Conservation (phyloP, 495 filamentous ascomycete species). For the Trichoderma erinaceum region DNA sequence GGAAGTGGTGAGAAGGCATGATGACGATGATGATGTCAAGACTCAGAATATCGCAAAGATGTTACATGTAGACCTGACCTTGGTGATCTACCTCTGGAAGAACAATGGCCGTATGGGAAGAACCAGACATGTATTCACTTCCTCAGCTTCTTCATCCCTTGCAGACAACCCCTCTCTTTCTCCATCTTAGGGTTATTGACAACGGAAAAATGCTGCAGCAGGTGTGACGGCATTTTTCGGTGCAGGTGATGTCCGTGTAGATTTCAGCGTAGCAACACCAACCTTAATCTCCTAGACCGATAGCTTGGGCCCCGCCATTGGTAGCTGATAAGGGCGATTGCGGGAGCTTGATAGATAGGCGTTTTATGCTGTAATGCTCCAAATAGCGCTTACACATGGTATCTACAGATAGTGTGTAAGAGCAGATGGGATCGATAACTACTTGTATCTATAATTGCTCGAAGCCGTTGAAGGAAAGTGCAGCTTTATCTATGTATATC, state of each 20-base stretch:
- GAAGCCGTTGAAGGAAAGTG: no score
- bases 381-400: background rate
- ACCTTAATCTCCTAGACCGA: background rate
- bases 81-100: no score
- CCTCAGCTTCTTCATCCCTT: background rate
- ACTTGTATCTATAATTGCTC: no score
- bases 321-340: background rate
- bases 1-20: background rate
- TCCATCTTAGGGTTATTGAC: background rate
- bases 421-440: background rate
- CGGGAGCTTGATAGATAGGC: background rate
- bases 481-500: background rate
- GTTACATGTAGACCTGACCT: background rate
- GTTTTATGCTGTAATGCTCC: background rate
- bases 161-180: background rate
- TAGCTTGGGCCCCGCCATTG: background rate
- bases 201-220: background rate
- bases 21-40: background rate
- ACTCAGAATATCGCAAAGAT: no score
- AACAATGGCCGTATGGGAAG: no score
- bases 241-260: background rate
- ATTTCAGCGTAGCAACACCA: constrained; percentile 8
- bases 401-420: background rate
- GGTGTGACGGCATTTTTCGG: background rate
- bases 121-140: background rate